Base-by-base conservation (phyloP, 371 early-diverging fungal species). In the Mortierella sp. region DNA sequence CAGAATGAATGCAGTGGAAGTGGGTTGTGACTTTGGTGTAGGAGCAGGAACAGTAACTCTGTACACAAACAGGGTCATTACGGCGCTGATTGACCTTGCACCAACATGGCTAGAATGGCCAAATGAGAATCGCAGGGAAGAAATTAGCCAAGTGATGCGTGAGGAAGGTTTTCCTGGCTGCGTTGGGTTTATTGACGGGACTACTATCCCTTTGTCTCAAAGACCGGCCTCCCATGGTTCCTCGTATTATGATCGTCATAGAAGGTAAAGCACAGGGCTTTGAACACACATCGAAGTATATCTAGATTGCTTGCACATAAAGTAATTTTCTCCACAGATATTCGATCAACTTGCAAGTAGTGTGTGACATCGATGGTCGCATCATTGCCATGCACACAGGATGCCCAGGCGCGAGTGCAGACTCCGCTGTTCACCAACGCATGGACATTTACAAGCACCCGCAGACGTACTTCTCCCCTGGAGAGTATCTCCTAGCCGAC, bases 151-250 rank as follows among this genome's bases (percentile, higher is more conserved):
- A 37, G 32, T 31, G 6, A 66, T 66, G 67, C 34, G 50, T 0
- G 21, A 39, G 34, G 67, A 66, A 51, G 60, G 60, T 4, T 59
- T 59, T 37, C 67, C 67, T 30, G 60, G 67, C 11, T 66, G 60
- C n/a, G 49, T 59, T 24, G 60, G 67, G 4, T 66, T 58, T 50
- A 48, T 66, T 17, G 67, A 26, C 26, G 50, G 67, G 15, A 54
- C 62, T 6, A 62, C 62, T 34, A 15, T 62, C 7, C 44, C 31
- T 0, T 48, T 62, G 6, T 27, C 30, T 4, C 54, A 54, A 26
- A 54, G 34, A 27, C 62, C 62, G 19, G 37, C 28, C 17, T 26
- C 4, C 14, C 48, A 54, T 26, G 62, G 54, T 3, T 6, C 28
- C 2, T 17, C 17, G 11, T 62, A 54, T 23, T 47, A 34, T 47